Evolutionary conservation across 2,329 filamentous ascomycete species (phyloP), one percentile per base, ranked within the genome.

Genomic region (Neonectria magnoliae): DNA sequence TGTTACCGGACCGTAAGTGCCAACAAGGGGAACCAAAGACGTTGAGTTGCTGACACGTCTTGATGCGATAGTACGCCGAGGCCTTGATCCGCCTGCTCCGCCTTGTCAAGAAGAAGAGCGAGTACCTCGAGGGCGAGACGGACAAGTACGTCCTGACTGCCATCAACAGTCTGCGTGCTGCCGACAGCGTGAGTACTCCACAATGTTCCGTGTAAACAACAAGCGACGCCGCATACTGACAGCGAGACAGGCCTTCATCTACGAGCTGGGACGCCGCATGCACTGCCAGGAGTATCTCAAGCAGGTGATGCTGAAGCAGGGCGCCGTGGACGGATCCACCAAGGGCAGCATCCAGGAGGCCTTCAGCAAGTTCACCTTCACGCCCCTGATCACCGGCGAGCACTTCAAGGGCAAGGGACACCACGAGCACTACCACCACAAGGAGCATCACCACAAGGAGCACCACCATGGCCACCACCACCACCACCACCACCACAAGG

Each of bases 251-350:
- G 68, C 71, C 9, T 62, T 73, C 44, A 65, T 72, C 4, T 72
- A 74, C 57, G 75, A 77, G 63, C 64, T 77, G 5, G 72, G 57
- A 18, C 75, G 75, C 31, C 75, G 75, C 50, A 56, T 76, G 42
- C 67, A 74, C 44, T 73, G 70, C 57, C 67, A 73, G 53, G 65
- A 71, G 31, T 55, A 64, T 11, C 66, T 73, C 50, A 65, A 70
- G 57, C 52, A 47, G 16, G 68, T 76, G 59, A 74, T 76, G 72
- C 62, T 66, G 56, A 76, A 76, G 65, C 71, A 77, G 62, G 75
- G 75, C 27, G 71, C 75, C n/a, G 51, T 68, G 3, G 73, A 76
- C 20, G 75, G 75, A 25, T 69, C 63, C 51, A 76, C 75, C 53
- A 68, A 69, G 42, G 68, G 68, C 33, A 74, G 71, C 59, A 62